Base-by-base conservation (phyloP, 495 filamentous ascomycete species). In the Sabuloglossum arenarium region DNA sequence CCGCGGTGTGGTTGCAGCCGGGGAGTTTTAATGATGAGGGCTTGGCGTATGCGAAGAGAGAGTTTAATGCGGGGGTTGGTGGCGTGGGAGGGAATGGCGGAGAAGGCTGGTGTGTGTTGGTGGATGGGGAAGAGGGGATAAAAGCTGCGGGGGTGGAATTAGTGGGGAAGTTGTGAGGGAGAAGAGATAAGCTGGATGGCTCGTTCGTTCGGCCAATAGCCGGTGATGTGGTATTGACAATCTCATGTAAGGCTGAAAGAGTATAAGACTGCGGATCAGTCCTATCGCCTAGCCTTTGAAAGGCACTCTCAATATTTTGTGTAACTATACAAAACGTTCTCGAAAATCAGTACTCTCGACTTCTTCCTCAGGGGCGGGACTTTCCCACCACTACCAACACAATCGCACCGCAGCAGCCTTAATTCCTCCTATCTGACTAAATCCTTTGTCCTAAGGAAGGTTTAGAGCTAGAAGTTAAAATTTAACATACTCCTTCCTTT, bases 1-100 rank as follows among this genome's bases (percentile, higher is more conserved):
- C 75, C 3, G 79, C 83, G 14, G 86, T 96, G 14, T 98, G 88
- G 84, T 67, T 98, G 57, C 91, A 98, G 68, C 91, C 91, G 0
- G 90, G 90, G 0, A 88, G 78, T 9, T 96, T 84, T 61, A 79
- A 94, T 65, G 75, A 82, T 27, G 73, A 78, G 42, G 83, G 84
- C 45, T 62, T 94, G 59, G 70, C 71, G 8, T 91, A 74, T 67
- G 86, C 86, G 23, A 68, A 51, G 47, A 69, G 64, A 60, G 74
- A 75, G 62, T 87, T 90, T 65, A 70, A 77, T 60, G 79, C 79
- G 25, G 83, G 80, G 25, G 73, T 94, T 60, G 87, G 83, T 4
- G 77, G 77, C 21, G 11, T 16, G 45, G 27, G 43, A 4, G 43
- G 42, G 8, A 6, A n/a, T 19, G 1, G 56, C 43, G 56, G 24